Evolutionary conservation across 345 rosid genomes (phyloP), one percentile per base, ranked within the genome.

Genomic region (Citrus sp.): DNA sequence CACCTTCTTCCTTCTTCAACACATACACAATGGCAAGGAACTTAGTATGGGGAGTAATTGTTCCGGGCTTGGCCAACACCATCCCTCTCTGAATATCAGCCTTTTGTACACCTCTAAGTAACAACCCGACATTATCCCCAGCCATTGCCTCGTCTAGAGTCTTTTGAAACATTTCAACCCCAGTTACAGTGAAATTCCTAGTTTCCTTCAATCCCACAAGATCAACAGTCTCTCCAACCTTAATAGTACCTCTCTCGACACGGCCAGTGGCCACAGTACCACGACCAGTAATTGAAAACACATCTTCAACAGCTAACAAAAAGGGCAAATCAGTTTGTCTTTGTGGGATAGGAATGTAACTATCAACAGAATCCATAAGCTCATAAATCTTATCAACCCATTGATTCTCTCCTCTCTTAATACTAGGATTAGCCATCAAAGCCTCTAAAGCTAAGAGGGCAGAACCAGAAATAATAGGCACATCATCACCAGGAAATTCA

Each of bases 1-100:
- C 98, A 8, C 98, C 97, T 85, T 97, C 99, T 78, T 94, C 98
- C 89, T 97, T 97, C 96, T 93, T 93, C 94, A 94, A 84, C 76
- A 97, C 98, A 77, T 94, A 94, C 28, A 91, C 96, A 80, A 94
- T 86, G 1, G 96, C 94, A 4, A 59, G 72, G 56, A 94, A 90
- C 80, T 97, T 93, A 3, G 93, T 89, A 70, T 92, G 98, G 0
- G 99, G 97, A 12, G 92, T 92, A 40, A 97, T 93, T 0, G 94
- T 83, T 21, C 94, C 94, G 0, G 96, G 96, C 84, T 94, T 97
- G 63, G 98, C 89, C 82, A 97, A 87, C 69, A 94, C 98, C 99
- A 96, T 96, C 79, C 98, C 99, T 86, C 97, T 89, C 83, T 94
- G 94, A 63, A 94, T 92, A 77, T 96, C 98, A 65, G 77, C 87